Base-by-base conservation (phyloP, 2,329 filamentous ascomycete species). In the Helotiales sp. region DNA sequence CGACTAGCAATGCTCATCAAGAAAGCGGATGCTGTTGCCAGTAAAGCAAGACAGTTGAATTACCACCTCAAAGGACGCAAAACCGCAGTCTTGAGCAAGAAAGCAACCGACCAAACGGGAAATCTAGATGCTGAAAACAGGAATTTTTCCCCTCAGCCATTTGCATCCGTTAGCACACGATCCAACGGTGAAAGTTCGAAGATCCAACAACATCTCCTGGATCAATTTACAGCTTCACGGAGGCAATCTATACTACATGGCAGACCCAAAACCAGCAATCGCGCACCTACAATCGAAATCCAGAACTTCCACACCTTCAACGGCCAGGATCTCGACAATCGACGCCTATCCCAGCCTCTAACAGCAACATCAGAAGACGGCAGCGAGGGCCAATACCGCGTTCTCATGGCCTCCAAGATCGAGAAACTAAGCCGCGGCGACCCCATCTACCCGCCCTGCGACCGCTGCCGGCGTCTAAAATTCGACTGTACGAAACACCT, bases 401-500 rank as follows among this genome's bases (percentile, higher is more conserved):
- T 86, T 6, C 83, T 92, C 65, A 92, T 95, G 81, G 87, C 91
- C 10, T 83, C 90, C 45, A 87, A 89, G 66, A 92, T 95, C 80
- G 93, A 97, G 73, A 88, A 88, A 60, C 80, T 96, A 3, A 83
- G 86, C 57, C 89, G 91, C 57, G 92, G 92, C 3, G 91, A 93
- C 63, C 82, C 87, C 6, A 91, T 97, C 58, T 79, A 87, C n/a
- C 93, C 93, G 10, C 92, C 93, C 0, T 97, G 93, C 76, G 93
- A 97, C 77, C 85, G 93, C 43, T 97, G 93, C 77, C 86, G 93
- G 52, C 85, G 93, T 32, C 82, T 96, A 17, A 89, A 91, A 71
- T 92, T 93, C 80, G 88, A 93, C 66, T 97, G 93, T 69, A 82
- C 94, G 57, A 96, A 96, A 79, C 92, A 97, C 70, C 82, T 96